Evolutionary conservation across 768 basidiomycete genomes (phyloP).

Genomic region (Tricholoma matsutake): DNA sequence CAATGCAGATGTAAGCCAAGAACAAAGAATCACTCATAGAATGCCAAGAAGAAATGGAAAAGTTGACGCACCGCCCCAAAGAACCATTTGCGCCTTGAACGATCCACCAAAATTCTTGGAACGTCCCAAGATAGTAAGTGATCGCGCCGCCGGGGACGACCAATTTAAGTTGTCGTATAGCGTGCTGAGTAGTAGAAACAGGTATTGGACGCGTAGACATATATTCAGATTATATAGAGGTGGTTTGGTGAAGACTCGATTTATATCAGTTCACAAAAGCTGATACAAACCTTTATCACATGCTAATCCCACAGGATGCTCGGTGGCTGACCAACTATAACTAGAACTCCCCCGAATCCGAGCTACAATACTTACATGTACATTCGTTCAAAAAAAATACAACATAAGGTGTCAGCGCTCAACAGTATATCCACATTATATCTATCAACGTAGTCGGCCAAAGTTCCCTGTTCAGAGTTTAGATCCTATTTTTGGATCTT

Average conservation of each 20-base stretch:
- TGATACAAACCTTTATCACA: slow-evolving; percentile 8
- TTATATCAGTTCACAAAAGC: not conserved
- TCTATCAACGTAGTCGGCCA: not conserved
- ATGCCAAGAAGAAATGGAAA: not conserved
- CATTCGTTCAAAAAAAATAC: too few relatives aligned
- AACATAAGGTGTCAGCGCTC: too few relatives aligned
- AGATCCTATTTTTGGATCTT: slow-evolving; percentile 31
- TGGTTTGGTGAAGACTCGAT: not conserved
- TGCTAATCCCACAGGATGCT: slow-evolving; percentile 1
- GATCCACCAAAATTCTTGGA: slow-evolving; percentile 46
- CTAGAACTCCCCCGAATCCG: too few relatives aligned
- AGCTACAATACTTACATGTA: too few relatives aligned
- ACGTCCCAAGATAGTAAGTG: slow-evolving; percentile 61
- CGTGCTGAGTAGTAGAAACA: slow-evolving; percentile 35
- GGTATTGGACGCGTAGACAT: slow-evolving; percentile 19
- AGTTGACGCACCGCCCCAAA: slow-evolving; percentile 51
- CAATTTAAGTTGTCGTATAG: slow-evolving; percentile 69
- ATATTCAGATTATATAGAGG: not conserved
- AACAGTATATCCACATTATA: not conserved
- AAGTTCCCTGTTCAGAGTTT: slow-evolving; percentile 27
- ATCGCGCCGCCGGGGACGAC: slow-evolving; percentile 65
- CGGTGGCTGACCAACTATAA: not conserved
- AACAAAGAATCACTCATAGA: not conserved
- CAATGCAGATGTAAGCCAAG: not conserved
- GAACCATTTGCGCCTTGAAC: slow-evolving; percentile 34